Evolutionary conservation across 2,329 filamentous ascomycete genomes (phyloP).

Genomic region (Diaporthe destruens): DNA sequence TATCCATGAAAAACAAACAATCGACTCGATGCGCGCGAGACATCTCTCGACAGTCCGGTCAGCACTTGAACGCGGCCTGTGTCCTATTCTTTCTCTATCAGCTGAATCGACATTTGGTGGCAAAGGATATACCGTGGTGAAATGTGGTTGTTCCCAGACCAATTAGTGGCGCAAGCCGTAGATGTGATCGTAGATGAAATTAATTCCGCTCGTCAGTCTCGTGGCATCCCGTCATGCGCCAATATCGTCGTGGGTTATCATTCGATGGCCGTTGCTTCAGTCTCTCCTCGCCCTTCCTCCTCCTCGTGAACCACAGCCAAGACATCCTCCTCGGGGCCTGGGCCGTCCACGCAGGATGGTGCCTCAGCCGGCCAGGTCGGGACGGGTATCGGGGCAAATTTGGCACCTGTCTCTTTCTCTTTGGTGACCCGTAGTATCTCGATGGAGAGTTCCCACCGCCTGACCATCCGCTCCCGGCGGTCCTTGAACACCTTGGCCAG

Average conservation of each 20-base stretch:
- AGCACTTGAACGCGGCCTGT: conserved; percentile 41
- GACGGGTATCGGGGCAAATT: conserved; percentile 56
- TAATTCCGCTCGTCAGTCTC: conserved; percentile 3
- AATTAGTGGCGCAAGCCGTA: conserved; percentile 7
- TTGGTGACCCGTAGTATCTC: conserved; percentile 67
- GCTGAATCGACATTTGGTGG: conserved; percentile 27
- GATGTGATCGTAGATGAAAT: neutral
- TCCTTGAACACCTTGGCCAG: conserved; percentile 59
- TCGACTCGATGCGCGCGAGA: conserved; percentile 13
- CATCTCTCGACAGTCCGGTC: conserved; percentile 35
- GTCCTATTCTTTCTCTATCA: conserved; percentile 29
- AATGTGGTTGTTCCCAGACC: neutral
- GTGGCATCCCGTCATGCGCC: conserved; percentile 7
- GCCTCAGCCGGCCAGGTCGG: conserved; percentile 57
- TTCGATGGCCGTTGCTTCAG: conserved; percentile 3
- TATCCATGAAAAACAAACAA: neutral
- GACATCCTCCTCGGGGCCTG: conserved; percentile 33
- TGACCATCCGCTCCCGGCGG: conserved; percentile 59
- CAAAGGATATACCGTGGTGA: conserved; percentile 4
- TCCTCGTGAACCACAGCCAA: conserved; percentile 36
- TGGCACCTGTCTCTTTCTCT: conserved; percentile 57
- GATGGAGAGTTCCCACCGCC: conserved; percentile 65
- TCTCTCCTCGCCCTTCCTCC: conserved; percentile 2
- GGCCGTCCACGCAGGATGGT: conserved; percentile 38
- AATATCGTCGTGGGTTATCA: neutral